These are phyloP conservation scores for Scheffersomyces stambukii DNA, from an alignment of 1,139 yeast species.

Conservation along the genomic window DNA sequence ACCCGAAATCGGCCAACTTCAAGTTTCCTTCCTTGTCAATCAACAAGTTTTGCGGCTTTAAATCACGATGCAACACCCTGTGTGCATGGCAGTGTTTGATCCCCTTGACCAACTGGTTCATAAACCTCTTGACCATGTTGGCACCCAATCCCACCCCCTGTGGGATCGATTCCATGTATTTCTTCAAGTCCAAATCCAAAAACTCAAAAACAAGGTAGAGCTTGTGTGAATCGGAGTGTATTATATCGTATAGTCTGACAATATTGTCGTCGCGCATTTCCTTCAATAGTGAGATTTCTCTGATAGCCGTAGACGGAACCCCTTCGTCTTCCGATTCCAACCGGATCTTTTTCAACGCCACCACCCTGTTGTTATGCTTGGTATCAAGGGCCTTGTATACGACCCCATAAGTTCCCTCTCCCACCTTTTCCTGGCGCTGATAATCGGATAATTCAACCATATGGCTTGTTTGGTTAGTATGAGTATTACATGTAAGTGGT, in stretches of 20 bases:
- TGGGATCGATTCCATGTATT: conserved; percentile 95
- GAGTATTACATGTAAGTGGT: too few species aligned
- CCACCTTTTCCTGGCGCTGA: conserved; percentile 92
- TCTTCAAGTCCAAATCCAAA: conserved; percentile 88
- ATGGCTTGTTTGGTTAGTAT: too few species aligned
- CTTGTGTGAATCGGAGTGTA: conserved; percentile 95
- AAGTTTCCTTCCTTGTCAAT: conserved; percentile 94
- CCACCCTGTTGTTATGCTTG: conserved; percentile 83
- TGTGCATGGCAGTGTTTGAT: conserved; percentile 94
- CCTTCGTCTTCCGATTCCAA: conserved; percentile 98
- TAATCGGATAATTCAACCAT: conserved; percentile 90
- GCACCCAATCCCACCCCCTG: conserved; percentile 87
- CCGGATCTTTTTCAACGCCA: conserved; percentile 91
- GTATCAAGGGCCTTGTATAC: conserved; percentile 94
- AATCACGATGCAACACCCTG: conserved; percentile 90
- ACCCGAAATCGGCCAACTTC: conserved; percentile 94
- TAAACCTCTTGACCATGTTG: conserved; percentile 86
- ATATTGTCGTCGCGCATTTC: conserved; percentile 92
- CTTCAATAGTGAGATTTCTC: conserved; percentile 90
- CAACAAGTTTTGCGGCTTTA: conserved; percentile 92
- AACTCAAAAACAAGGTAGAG: conserved; percentile 91
- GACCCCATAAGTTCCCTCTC: conserved; percentile 98
- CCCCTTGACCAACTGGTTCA: conserved; percentile 90
- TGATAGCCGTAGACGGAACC: conserved; percentile 95
- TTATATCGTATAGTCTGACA: conserved; percentile 87